These are phyloP conservation scores for Lenzites betulinus DNA, from an alignment of 768 basidiomycete genomes.

Conservation along the genomic window DNA sequence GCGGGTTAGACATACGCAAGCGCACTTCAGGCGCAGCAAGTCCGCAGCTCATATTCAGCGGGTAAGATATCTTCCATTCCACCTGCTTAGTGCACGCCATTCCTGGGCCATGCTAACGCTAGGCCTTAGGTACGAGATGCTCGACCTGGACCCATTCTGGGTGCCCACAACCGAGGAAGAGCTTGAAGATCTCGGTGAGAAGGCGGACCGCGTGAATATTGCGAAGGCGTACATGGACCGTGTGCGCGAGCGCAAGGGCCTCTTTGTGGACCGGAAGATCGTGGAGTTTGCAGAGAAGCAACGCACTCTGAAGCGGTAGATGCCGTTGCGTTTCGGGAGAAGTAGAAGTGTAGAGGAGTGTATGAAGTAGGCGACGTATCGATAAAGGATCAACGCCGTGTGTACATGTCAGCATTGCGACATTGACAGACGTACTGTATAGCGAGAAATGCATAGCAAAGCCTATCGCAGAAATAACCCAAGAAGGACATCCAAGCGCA, in stretches of 20 bases:
- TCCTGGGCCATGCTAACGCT: conserved; percentile 16
- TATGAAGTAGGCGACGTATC: not conserved
- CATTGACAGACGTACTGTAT: too few species aligned
- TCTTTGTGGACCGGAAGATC: conserved; percentile 94
- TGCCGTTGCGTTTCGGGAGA: not conserved
- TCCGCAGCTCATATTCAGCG: conserved; percentile 95
- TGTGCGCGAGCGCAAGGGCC: conserved; percentile 89
- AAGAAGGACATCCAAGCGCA: not conserved
- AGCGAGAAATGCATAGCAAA: too few species aligned
- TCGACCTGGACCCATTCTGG: conserved; percentile 97
- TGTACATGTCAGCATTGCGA: too few species aligned
- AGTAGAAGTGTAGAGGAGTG: not conserved
- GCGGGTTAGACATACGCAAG: conserved; percentile 82
- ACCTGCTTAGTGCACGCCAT: not conserved
- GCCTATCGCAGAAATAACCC: too few species aligned
- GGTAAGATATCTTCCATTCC: conserved; percentile 48
- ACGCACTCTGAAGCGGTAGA: conserved; percentile 66
- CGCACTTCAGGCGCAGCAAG: conserved; percentile 96
- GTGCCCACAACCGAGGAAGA: conserved; percentile 97
- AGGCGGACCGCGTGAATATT: conserved; percentile 91
- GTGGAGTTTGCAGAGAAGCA: conserved; percentile 98
- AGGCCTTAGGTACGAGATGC: conserved; percentile 74
- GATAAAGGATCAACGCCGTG: too few species aligned
- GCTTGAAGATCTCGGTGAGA: conserved; percentile 94
- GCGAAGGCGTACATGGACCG: conserved; percentile 91